phyloP scores from a whole-genome alignment of 163 green algal genomes.

The Chlorella variabilis region DNA sequence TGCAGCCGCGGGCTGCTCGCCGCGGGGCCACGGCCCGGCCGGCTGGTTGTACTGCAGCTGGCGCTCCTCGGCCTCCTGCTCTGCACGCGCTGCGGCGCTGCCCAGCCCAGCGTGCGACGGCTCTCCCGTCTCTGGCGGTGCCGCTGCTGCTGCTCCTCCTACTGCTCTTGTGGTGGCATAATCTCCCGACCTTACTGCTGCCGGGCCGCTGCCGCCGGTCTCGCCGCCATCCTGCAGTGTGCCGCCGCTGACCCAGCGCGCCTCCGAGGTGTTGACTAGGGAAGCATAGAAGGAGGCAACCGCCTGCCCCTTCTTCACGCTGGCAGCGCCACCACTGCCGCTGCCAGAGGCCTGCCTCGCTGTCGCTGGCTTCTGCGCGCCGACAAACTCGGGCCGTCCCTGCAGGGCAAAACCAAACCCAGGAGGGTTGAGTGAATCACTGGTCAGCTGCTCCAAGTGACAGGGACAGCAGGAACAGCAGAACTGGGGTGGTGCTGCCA shows the following conservation, averaged over 20 bases:
- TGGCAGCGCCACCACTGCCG: not conserved
- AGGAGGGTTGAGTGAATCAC: too few relatives aligned
- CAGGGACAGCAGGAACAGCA: too few relatives aligned
- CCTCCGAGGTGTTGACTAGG: not conserved
- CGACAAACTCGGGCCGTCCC: slow-evolving; percentile 7
- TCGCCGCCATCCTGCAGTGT: slow-evolving; percentile 3
- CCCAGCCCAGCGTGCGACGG: slow-evolving; percentile 9
- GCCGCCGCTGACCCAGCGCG: slow-evolving; percentile 21
- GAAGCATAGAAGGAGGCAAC: slow-evolving; percentile 12
- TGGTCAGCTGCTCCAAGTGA: too few relatives aligned
- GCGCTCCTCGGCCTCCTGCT: not conserved
- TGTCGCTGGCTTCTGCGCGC: not conserved
- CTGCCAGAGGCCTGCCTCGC: not conserved
- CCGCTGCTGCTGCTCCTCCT: not conserved
- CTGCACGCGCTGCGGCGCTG: not conserved
- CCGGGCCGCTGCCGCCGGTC: not conserved
- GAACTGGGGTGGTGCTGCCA: too few relatives aligned
- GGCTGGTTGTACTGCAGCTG: slow-evolving; percentile 11
- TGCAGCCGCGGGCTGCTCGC: slow-evolving; percentile 1
- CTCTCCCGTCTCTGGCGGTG: not conserved
- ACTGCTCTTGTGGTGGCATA: too few relatives aligned
- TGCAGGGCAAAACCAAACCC: not conserved
- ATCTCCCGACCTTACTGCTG: not conserved
- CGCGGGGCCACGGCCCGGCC: slow-evolving; percentile 1
- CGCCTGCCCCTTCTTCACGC: not conserved